Base-by-base conservation (phyloP, 129 eudicot genomes). In the Flaveria bidentis region DNA sequence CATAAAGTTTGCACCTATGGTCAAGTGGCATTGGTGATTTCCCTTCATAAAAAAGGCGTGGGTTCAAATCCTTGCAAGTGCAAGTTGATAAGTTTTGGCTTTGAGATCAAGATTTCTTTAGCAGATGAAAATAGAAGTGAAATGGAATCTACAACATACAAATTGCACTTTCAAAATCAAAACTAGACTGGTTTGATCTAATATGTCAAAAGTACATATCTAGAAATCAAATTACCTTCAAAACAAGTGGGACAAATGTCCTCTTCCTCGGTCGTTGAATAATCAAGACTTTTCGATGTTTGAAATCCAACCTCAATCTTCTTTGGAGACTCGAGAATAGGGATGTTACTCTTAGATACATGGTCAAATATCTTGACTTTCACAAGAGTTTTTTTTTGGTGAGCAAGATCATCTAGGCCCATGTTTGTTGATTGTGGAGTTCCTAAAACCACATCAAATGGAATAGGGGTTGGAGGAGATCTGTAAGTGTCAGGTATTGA, bases 241-340 rank as follows among this genome's bases (percentile, higher is more conserved):
- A 92, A 87, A 86, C 97, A 92, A 75, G 87, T 89, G 22, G 97
- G 96, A 67, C 97, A 92, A 52, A 68, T 73, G 80, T 89, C 96
- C 79, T 85, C 97, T 57, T 91, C 97, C 18, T 87, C 96, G 6
- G 53, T 36, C 39, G 68, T 61, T 64, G 83, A 67, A 80, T 47
- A 69, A 78, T 28, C 76, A 74, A 41, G 33, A 44, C 52, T 20
- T 66, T 53, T 68, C 4, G 86, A 76, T 75, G 75, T 80, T 52
- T 69, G 64, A 77, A 87, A 60, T 61, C 81, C 96, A 75, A 73
- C 47, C 17, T 75, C 91, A 20, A 60, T 60, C 65, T 84, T 88
- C 20, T 72, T 83, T 1, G 86, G 82, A 22, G 92, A 85, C 47
- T 78, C 72, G 2, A 74, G 74, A 69, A 61, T 25, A 60, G 65